These are phyloP conservation scores for Neurospora hispaniola DNA, from an alignment of 495 filamentous ascomycete species.

Conservation along the genomic window DNA sequence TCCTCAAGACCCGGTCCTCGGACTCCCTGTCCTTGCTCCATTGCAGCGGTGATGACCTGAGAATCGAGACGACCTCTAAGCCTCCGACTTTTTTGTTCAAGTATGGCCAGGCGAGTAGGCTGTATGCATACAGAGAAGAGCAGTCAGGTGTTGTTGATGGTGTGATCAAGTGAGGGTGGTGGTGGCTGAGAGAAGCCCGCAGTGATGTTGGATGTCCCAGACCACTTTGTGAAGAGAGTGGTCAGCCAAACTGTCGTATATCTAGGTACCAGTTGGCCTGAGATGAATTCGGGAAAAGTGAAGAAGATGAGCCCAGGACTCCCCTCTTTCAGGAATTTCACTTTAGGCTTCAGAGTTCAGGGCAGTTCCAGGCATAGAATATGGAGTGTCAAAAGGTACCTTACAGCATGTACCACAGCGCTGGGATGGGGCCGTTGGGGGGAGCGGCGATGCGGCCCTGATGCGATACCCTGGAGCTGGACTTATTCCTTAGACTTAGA, in stretches of 20 bases:
- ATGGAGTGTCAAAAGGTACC: background rate
- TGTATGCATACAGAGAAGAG: background rate
- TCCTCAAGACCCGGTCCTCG: slow-evolving; percentile 25
- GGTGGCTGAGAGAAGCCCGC: background rate
- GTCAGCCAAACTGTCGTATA: background rate
- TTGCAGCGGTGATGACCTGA: slow-evolving; percentile 4
- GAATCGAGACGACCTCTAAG: background rate
- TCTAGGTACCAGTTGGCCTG: background rate
- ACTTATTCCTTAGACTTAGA: background rate
- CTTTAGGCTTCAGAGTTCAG: background rate
- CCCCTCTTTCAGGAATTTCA: background rate
- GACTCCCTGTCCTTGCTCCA: slow-evolving; percentile 13
- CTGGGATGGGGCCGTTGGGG: background rate
- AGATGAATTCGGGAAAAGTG: background rate
- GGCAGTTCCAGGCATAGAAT: background rate
- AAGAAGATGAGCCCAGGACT: background rate
- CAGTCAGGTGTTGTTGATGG: background rate
- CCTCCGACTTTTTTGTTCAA: background rate
- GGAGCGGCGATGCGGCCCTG: background rate
- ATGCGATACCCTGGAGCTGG: background rate
- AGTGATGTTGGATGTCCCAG: background rate
- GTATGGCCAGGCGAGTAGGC: background rate
- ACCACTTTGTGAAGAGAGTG: background rate
- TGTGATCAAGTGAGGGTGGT: background rate
- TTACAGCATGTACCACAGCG: background rate